phyloP scores from a whole-genome alignment of 352 stramenopile species.

The Saprolegnia diclina region DNA sequence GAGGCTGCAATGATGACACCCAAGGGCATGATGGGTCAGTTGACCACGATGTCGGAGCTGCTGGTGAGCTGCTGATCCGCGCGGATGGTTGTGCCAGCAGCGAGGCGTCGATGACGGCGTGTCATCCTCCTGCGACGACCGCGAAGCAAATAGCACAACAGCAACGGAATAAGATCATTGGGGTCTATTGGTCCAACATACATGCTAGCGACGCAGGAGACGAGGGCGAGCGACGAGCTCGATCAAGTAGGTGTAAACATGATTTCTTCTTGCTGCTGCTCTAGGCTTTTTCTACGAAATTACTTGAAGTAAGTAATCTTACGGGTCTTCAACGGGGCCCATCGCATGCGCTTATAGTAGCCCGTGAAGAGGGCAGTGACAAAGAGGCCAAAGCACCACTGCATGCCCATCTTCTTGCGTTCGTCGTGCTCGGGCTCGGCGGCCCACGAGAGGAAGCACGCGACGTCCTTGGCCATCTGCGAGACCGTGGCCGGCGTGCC shows the following conservation, averaged over 20 bases:
- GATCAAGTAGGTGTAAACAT: neutral
- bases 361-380: conserved; percentile 90
- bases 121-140: no score
- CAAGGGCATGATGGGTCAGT: no score
- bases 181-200: neutral
- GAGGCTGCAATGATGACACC: no score
- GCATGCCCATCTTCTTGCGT: conserved; percentile 96
- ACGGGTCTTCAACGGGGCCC: conserved; percentile 95
- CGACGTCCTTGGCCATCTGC: conserved; percentile 98
- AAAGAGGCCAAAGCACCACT: conserved; percentile 89
- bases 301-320: conserved; percentile 98
- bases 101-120: no score
- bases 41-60: no score
- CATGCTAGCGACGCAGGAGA: neutral
- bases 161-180: no score
- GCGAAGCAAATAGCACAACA: no score
- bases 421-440: conserved; percentile 97
- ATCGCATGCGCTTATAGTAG: conserved; percentile 99
- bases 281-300: conserved; percentile 28
- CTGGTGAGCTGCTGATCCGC: no score
- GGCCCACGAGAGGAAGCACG: conserved; percentile 96
- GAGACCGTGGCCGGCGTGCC: conserved; percentile 95
- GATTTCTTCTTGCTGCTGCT: neutral
- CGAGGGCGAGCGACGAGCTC: no score
- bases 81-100: no score